Conservation (phyloP, 2,329 filamentous ascomycete species). For the Albifimbria verrucaria region DNA sequence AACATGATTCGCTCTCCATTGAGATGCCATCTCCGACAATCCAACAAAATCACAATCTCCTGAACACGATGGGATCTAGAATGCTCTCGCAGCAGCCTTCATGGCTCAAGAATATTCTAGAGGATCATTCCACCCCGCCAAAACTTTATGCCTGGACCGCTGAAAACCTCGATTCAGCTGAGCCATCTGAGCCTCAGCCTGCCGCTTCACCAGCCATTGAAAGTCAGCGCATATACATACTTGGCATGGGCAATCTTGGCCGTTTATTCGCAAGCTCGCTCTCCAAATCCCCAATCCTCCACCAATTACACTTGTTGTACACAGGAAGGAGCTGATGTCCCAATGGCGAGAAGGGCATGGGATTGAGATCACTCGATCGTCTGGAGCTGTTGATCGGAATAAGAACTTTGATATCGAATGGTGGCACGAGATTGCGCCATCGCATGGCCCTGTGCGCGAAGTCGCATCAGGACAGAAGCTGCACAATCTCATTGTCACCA, state of each 20-base stretch:
- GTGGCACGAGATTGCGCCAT: slow-evolving; percentile 46
- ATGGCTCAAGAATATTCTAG: slow-evolving; percentile 31
- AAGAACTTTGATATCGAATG: slow-evolving; percentile 48
- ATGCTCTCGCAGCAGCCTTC: slow-evolving; percentile 22
- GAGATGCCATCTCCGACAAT: background rate
- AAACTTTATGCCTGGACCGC: slow-evolving; percentile 34
- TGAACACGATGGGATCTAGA: background rate
- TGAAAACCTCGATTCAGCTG: slow-evolving; percentile 19
- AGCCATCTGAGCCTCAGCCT: background rate
- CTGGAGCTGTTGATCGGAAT: slow-evolving; percentile 21
- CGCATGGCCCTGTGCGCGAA: slow-evolving; percentile 33
- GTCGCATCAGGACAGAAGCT: slow-evolving; percentile 45
- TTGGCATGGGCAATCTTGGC: slow-evolving; percentile 80
- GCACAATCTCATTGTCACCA: slow-evolving; percentile 71
- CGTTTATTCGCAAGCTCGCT: slow-evolving; percentile 74
- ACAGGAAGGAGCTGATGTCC: slow-evolving; percentile 49
- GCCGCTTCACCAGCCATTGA: slow-evolving; percentile 5
- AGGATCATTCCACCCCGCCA: slow-evolving; percentile 20
- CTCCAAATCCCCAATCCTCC: slow-evolving; percentile 56
- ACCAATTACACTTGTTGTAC: slow-evolving; percentile 77
- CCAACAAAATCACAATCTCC: background rate
- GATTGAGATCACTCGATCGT: slow-evolving; percentile 40
- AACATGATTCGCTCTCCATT: background rate
- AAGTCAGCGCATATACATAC: slow-evolving; percentile 63
- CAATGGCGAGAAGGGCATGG: slow-evolving; percentile 43